Evolutionary conservation across 2,329 filamentous ascomycete genomes (phyloP).

Genomic region (Decorospora gaudefroyi): DNA sequence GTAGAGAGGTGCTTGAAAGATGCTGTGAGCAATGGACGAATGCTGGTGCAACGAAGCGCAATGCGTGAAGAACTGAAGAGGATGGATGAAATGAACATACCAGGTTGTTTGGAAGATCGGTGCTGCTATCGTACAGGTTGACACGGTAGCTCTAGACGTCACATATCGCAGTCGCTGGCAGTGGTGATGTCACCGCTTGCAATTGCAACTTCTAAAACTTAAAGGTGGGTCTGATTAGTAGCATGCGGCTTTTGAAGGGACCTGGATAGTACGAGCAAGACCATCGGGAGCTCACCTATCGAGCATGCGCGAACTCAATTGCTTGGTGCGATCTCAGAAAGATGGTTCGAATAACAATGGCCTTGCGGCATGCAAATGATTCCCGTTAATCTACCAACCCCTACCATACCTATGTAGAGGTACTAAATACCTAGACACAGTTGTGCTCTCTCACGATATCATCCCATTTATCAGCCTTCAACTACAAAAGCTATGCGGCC

Average conservation of each 20-base stretch:
- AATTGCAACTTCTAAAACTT: conserved; percentile 9
- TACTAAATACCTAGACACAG: no score
- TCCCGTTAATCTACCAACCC: no score
- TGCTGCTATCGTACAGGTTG: neutral
- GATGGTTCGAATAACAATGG: no score
- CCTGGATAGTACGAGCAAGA: neutral
- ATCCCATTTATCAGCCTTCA: no score
- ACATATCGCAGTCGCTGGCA: conserved; percentile 12
- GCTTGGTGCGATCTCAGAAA: no score
- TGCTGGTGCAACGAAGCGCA: neutral
- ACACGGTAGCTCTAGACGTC: conserved; percentile 1
- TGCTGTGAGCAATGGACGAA: conserved; percentile 9
- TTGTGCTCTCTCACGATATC: no score
- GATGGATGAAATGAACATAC: conserved; percentile 17
- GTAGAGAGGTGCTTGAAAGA: conserved; percentile 10
- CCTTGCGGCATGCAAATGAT: no score
- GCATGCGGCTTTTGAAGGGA: neutral
- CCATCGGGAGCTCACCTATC: neutral
- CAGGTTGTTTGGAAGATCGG: neutral
- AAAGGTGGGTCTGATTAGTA: conserved; percentile 8
- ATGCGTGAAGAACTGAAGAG: conserved; percentile 4
- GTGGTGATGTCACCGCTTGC: conserved; percentile 27
- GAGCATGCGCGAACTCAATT: neutral
- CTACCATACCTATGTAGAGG: no score
- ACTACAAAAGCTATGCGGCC: no score